Evolutionary conservation across 768 basidiomycete genomes (phyloP), one percentile per base, ranked within the genome.

Genomic region (Tylopilus intermedius): DNA sequence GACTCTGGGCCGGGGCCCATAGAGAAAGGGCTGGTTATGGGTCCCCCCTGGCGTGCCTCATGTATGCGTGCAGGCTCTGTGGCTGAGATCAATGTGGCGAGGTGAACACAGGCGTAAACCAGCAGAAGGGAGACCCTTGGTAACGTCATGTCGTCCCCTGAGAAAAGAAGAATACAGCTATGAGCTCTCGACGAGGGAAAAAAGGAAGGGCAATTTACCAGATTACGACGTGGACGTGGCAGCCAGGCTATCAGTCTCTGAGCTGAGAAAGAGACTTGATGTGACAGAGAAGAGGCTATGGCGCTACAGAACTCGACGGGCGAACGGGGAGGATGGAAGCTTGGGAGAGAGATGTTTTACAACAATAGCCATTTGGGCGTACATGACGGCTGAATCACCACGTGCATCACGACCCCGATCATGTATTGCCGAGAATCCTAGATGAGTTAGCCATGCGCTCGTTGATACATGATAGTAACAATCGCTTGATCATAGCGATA

Each of bases 11-110:
- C 56, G 4, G 58, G 55, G 9, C 35, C 58, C 2, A 13, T 5
- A 27, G 55, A 30, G 43, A 40, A 7, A 15, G 13, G n/a, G 21
- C 3, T 39, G 43, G 14, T 32, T 26, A 21, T 26, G 29, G 48
- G 44, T 26, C 51, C 66, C 4, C 10, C 37, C 46, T 67, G 64
- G 4, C 59, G 64, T 15, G 57, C 56, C 64, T 63, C 59, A 33
- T 57, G 62, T 50, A 44, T 8, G 4, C 6, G 56, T 49, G 54
- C 42, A 55, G 50, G 55, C 21, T 8, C 33, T n/a, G 56, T 52
- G 43, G 64, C 62, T 49, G 50, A 51, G 30, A 43, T 41, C 29
- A 56, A 54, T 46, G 62, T 45, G 50, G 43, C 33, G 7, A 57
- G 32, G 7, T 15, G 11, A 40, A 58, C 41, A 24, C 53, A 66